Conservation (phyloP, 352 stramenopile genomes). For the Halophytophthora polymorphica region DNA sequence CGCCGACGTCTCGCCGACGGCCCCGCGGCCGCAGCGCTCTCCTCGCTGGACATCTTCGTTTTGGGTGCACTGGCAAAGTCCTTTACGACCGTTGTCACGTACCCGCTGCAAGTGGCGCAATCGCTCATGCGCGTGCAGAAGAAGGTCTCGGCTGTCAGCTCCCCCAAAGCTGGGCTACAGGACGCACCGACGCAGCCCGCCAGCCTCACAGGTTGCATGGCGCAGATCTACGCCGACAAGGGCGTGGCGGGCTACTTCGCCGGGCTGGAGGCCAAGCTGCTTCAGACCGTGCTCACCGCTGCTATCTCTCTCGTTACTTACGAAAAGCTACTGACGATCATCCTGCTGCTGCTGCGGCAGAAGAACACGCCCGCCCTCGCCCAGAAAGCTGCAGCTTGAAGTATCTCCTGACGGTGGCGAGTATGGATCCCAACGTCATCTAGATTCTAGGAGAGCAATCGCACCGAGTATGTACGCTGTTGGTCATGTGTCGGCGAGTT, state of each 20-base stretch:
- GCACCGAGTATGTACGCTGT: too few species aligned
- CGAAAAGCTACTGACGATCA: conserved; percentile 85
- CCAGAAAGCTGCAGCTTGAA: conserved; percentile 41
- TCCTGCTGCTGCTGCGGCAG: conserved; percentile 52
- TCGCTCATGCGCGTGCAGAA: conserved; percentile 82
- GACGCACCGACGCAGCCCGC: neutral
- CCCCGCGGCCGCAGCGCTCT: conserved; percentile 31
- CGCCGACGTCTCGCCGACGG: conserved; percentile 19
- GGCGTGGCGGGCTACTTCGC: conserved; percentile 84
- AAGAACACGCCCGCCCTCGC: conserved; percentile 24
- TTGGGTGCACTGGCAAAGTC: conserved; percentile 91
- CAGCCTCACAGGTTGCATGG: conserved; percentile 38
- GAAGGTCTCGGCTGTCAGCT: conserved; percentile 20
- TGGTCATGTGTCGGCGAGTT: too few species aligned
- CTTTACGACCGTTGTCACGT: conserved; percentile 91
- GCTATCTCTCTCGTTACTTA: conserved; percentile 93
- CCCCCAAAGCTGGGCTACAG: too few species aligned
- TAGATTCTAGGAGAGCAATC: too few species aligned
- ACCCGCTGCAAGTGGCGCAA: conserved; percentile 93
- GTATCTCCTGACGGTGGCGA: too few species aligned
- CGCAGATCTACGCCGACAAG: conserved; percentile 60
- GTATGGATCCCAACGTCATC: too few species aligned
- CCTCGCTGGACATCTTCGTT: conserved; percentile 87
- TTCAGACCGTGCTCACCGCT: conserved; percentile 92
- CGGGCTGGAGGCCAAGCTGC: conserved; percentile 91